Evolutionary conservation across 2,329 filamentous ascomycete genomes (phyloP).

Genomic region (Geosmithia morbida): DNA sequence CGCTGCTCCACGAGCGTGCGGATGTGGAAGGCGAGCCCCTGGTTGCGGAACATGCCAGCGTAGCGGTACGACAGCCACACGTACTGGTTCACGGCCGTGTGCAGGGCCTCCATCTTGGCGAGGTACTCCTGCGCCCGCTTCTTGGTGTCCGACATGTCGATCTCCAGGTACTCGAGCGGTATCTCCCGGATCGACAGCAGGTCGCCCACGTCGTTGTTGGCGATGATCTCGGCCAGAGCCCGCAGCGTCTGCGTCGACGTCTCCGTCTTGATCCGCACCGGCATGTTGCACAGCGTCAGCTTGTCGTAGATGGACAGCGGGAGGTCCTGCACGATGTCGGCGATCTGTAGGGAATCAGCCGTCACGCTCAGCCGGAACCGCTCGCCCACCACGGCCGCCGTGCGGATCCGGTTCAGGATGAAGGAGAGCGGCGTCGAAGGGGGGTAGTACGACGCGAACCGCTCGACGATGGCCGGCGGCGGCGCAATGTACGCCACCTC

Average conservation of each 20-base stretch:
- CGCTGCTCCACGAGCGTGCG: constrained; percentile 64
- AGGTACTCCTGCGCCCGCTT: constrained; percentile 41
- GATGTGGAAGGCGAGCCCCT: constrained; percentile 63
- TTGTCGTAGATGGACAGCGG: constrained; percentile 59
- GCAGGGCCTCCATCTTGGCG: constrained; percentile 56
- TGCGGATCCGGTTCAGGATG: constrained; percentile 60
- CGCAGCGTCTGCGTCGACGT: constrained; percentile 21
- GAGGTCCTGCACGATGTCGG: constrained; percentile 61
- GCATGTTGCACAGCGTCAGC: constrained; percentile 60
- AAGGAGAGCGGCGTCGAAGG: constrained; percentile 69
- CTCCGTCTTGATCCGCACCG: constrained; percentile 29
- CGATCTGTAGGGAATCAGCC: constrained; percentile 46
- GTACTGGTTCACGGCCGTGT: constrained; percentile 73
- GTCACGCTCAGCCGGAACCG: constrained; percentile 54
- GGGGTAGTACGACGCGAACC: constrained; percentile 72
- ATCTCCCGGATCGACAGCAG: constrained; percentile 59
- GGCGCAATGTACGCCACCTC: constrained; percentile 60
- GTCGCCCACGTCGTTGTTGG: constrained; percentile 48
- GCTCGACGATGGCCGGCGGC: constrained; percentile 54
- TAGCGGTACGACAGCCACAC: constrained; percentile 91
- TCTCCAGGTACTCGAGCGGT: constrained; percentile 60
- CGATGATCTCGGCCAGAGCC: constrained; percentile 55
- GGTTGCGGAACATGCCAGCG: constrained; percentile 61
- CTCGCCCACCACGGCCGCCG: constrained; percentile 47
- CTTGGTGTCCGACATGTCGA: constrained; percentile 27